phyloP scores from a whole-genome alignment of 768 basidiomycete genomes.

The Boletus fagicola region DNA sequence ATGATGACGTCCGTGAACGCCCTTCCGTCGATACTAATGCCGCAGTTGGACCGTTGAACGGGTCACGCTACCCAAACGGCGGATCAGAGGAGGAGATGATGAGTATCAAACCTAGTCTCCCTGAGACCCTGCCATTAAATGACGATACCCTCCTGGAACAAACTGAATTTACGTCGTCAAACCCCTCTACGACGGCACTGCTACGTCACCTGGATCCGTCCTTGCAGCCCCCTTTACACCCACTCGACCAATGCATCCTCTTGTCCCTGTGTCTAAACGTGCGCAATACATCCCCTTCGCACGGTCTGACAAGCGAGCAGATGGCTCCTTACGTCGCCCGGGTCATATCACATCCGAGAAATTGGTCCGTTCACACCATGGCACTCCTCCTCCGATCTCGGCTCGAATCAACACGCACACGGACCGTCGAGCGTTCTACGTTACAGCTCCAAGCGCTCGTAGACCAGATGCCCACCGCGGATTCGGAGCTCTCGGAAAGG shows the following conservation, averaged over 20 bases:
- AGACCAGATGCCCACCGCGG: slow-evolving; percentile 92
- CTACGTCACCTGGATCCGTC: slow-evolving; percentile 78
- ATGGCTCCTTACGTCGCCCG: slow-evolving; percentile 91
- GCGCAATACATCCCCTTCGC: slow-evolving; percentile 82
- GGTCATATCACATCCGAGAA: slow-evolving; percentile 83
- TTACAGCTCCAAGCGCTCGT: slow-evolving; percentile 93
- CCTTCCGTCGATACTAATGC: slow-evolving; percentile 7
- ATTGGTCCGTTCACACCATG: slow-evolving; percentile 98
- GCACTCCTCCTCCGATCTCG: slow-evolving; percentile 91
- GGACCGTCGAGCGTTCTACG: slow-evolving; percentile 90
- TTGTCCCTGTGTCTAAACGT: slow-evolving; percentile 88
- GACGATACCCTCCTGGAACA: slow-evolving; percentile 96
- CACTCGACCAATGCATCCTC: slow-evolving; percentile 91
- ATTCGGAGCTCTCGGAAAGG: slow-evolving; percentile 71
- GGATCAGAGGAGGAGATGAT: background rate
- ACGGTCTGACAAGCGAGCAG: slow-evolving; percentile 89
- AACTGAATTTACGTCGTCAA: slow-evolving; percentile 84
- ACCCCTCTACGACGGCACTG: slow-evolving; percentile 44
- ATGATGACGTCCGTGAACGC: slow-evolving; percentile 16
- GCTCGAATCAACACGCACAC: slow-evolving; percentile 81
- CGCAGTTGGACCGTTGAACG: slow-evolving; percentile 5
- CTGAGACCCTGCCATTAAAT: slow-evolving; percentile 82
- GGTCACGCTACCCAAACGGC: slow-evolving; percentile 8
- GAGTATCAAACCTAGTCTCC: slow-evolving; percentile 39
- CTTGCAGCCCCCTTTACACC: slow-evolving; percentile 82